Base-by-base conservation (phyloP, 495 filamentous ascomycete genomes). In the Hapsidospora chrysogenum region DNA sequence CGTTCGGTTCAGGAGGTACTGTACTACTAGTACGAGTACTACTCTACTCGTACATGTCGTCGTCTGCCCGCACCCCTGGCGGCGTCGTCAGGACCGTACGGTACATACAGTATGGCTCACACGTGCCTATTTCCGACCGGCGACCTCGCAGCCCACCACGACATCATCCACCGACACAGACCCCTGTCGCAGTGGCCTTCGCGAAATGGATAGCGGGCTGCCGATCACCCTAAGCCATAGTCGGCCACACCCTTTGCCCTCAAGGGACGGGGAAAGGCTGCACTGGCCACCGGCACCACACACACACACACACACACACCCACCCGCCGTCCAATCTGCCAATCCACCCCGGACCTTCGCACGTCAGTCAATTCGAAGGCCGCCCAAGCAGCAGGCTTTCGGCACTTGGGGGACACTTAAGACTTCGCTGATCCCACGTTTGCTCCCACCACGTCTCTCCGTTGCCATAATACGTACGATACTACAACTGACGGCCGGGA, bases 391-490 rank as follows among this genome's bases (percentile, higher is more conserved):
- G 52, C 53, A n/a, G n/a, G n/a, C n/a, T n/a, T n/a, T n/a, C n/a
- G n/a, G n/a, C n/a, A n/a, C n/a, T n/a, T n/a, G n/a, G n/a, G n/a
- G 55, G 56, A 64, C 63, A 79, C 74, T 74, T 79, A 81, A 78
- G 72, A 68, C 33, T 36, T 65, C 72, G 76, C 72, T 76, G 75
- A 81, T 81, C 76, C 72, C 68, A 64, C 68, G 65, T 68, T 27
- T 19, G 22, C 26, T 27, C 20, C 33, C 33, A 23, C 21, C 33
- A 36, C 21, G 25, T 38, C 39, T 17, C 44, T 39, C 57, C 60
- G n/a, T n/a, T n/a, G n/a, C n/a, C n/a, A n/a, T n/a, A n/a, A n/a
- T n/a, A n/a, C n/a, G n/a, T n/a, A n/a, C n/a, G n/a, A n/a, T n/a
- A n/a, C n/a, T n/a, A n/a, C n/a, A n/a, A n/a, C n/a, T n/a, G n/a